Percentiles rank a stretch among this genome's conserved stretches.
Evolutionary conservation across 1,139 yeast genomes (phyloP).

Genomic region (Diutina mesorugosa): DNA sequence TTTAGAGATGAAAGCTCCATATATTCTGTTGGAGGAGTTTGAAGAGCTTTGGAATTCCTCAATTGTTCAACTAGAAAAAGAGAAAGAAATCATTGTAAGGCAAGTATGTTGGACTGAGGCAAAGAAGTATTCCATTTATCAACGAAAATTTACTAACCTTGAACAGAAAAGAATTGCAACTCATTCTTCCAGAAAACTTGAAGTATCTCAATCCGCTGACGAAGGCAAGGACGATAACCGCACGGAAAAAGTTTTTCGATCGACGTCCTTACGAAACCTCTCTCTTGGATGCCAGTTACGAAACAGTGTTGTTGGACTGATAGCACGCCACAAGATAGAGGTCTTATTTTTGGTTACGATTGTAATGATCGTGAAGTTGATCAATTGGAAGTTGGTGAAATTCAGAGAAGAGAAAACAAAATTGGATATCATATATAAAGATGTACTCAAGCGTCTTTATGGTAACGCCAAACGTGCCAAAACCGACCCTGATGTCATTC

Average conservation of each 20-base stretch:
- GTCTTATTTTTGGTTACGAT: constrained; percentile 16
- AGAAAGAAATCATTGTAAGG: constrained; percentile 79
- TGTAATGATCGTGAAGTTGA: constrained; percentile 10
- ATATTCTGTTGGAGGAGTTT: constrained; percentile 60
- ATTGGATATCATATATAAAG: constrained; percentile 23
- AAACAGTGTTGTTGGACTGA: constrained; percentile 37
- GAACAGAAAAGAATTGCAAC: constrained; percentile 12
- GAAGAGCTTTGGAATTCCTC: constrained; percentile 71
- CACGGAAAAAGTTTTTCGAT: constrained; percentile 46
- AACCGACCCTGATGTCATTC: constrained; percentile 20
- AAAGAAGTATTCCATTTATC: neutral
- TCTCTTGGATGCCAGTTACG: constrained; percentile 49
- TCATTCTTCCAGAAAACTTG: constrained; percentile 11
- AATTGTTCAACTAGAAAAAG: constrained; percentile 47
- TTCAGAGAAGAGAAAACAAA: constrained; percentile 18
- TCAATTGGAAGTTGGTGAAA: constrained; percentile 21
- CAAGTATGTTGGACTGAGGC: constrained; percentile 13
- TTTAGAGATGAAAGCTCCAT: constrained; percentile 42
- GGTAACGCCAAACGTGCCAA: constrained; percentile 18
- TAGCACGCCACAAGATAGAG: constrained; percentile 27
- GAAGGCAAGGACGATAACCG: constrained; percentile 14
- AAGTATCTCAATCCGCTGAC: constrained; percentile 21
- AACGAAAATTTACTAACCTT: constrained; percentile 10
- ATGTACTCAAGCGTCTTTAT: constrained; percentile 35
- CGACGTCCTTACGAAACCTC: constrained; percentile 58